Percentiles rank a stretch among this genome's conserved stretches.
These are phyloP conservation scores for Bruguiera parviflora DNA, from an alignment of 345 rosid genomes.

Conservation along the genomic window DNA sequence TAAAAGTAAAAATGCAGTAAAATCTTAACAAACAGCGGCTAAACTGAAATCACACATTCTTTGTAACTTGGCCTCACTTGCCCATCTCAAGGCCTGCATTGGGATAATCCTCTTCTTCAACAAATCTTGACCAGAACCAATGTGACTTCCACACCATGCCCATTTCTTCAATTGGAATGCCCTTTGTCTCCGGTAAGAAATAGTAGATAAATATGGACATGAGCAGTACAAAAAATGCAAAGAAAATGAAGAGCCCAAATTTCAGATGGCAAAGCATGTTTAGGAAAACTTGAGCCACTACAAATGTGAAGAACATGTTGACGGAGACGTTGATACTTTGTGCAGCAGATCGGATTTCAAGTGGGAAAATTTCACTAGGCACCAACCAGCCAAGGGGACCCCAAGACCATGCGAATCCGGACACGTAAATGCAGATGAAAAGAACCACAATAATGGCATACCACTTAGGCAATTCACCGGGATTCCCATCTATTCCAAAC, in stretches of 20 bases:
- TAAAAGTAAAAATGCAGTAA: too few relatives aligned
- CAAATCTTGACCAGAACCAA: slow-evolving; percentile 41
- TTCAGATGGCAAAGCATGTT: slow-evolving; percentile 40
- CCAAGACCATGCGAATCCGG: slow-evolving; percentile 22
- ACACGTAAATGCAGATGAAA: slow-evolving; percentile 17
- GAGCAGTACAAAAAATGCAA: slow-evolving; percentile 24
- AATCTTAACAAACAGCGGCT: too few relatives aligned
- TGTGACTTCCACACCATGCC: slow-evolving; percentile 33
- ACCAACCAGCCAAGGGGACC: slow-evolving; percentile 16
- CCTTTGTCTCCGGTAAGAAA: slow-evolving; percentile 41
- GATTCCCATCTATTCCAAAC: slow-evolving; percentile 25
- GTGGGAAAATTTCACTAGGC: slow-evolving; percentile 13
- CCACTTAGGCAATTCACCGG: background rate
- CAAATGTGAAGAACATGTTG: slow-evolving; percentile 42
- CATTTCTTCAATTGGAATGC: slow-evolving; percentile 41
- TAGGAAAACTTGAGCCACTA: slow-evolving; percentile 35
- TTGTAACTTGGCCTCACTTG: slow-evolving; percentile 30
- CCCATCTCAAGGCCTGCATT: slow-evolving; percentile 45
- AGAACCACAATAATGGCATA: slow-evolving; percentile 20
- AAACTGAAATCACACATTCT: slow-evolving; percentile 32
- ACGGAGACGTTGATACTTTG: slow-evolving; percentile 10
- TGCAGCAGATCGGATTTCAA: slow-evolving; percentile 11
- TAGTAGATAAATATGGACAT: slow-evolving; percentile 34
- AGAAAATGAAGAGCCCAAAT: slow-evolving; percentile 35
- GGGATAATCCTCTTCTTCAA: slow-evolving; percentile 26